These are phyloP conservation scores for Cladorrhinum samala DNA, from an alignment of 495 filamentous ascomycete species.

Conservation along the genomic window DNA sequence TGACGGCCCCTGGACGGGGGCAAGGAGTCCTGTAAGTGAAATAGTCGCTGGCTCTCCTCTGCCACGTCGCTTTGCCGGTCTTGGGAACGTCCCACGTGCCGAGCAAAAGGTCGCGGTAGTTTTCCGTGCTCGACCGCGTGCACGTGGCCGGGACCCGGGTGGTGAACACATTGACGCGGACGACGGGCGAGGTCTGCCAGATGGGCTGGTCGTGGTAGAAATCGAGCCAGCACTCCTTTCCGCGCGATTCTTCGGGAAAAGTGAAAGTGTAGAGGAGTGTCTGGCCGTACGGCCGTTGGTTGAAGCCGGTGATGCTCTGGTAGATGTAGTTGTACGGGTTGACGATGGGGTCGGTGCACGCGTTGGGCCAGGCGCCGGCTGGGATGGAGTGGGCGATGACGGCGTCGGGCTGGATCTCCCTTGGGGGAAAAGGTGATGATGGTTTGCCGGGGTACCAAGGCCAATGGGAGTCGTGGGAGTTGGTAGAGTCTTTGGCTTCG, in stretches of 20 bases:
- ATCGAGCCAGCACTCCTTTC: constrained; percentile 11
- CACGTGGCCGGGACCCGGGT: constrained; percentile 5
- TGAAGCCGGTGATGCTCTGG: neutral
- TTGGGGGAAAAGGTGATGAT: neutral
- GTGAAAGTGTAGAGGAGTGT: constrained; percentile 12
- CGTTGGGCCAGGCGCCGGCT: neutral
- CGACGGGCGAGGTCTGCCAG: neutral
- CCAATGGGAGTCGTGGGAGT: neutral
- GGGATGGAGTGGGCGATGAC: constrained; percentile 8
- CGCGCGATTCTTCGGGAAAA: constrained; percentile 6
- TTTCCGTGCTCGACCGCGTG: constrained; percentile 1
- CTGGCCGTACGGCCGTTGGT: neutral
- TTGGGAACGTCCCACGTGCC: constrained; percentile 7
- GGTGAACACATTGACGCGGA: constrained; percentile 13
- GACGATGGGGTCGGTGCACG: constrained; percentile 7
- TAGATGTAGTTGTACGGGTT: neutral
- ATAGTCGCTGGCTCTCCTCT: constrained; percentile 1
- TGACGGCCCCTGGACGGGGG: constrained; percentile 5
- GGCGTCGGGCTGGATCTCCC: constrained; percentile 8
- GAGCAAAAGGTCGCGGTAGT: constrained; percentile 10
- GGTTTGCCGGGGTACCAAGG: constrained; percentile 1
- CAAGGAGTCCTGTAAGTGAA: constrained; percentile 10
- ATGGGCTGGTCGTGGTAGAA: constrained; percentile 4
- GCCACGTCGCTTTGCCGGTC: constrained; percentile 7
- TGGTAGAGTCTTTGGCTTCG: neutral